Percentiles rank a stretch among this genome's conserved stretches.
These are phyloP conservation scores for Penicillium sp. DNA, from an alignment of 2,329 filamentous ascomycete genomes.

Conservation along the genomic window DNA sequence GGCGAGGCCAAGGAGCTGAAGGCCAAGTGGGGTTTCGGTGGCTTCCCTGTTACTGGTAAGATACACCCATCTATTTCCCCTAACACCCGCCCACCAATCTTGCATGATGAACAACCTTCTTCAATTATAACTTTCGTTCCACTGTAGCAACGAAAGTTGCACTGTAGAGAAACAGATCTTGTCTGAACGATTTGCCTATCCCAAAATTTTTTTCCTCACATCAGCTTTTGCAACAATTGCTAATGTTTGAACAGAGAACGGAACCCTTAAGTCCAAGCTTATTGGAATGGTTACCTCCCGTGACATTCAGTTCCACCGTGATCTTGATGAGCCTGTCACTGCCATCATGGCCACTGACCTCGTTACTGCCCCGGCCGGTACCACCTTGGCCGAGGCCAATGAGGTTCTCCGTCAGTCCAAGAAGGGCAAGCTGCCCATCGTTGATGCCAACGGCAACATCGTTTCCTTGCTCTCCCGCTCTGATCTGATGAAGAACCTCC, in stretches of 20 bases:
- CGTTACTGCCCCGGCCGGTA: slow-evolving; percentile 78
- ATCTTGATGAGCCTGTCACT: slow-evolving; percentile 67
- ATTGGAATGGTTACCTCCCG: slow-evolving; percentile 96
- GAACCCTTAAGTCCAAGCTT: slow-evolving; percentile 90
- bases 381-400: slow-evolving; percentile 85
- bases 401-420: slow-evolving; percentile 89
- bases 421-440: slow-evolving; percentile 96
- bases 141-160: slow-evolving; percentile 86
- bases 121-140: slow-evolving; percentile 99
- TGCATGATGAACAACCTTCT: slow-evolving; percentile 67
- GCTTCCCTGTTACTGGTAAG: slow-evolving; percentile 98
- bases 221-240: slow-evolving; percentile 11
- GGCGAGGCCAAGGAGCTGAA: slow-evolving; percentile 88
- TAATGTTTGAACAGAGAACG: slow-evolving; percentile 63
- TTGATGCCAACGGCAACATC: slow-evolving; percentile 77
- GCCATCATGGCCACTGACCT: slow-evolving; percentile 95
- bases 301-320: slow-evolving; percentile 93
- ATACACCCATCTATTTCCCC: slow-evolving; percentile 3
- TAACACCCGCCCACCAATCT: slow-evolving; percentile 15
- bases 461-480: slow-evolving; percentile 90
- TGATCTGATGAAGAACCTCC: slow-evolving; percentile 96
- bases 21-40: slow-evolving; percentile 97
- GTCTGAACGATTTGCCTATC: slow-evolving; percentile 43
- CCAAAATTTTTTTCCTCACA: slow-evolving; percentile 10
- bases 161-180: slow-evolving; percentile 68